These are phyloP conservation scores for Betula pendula DNA, from an alignment of 306 rosid species.

Conservation along the genomic window DNA sequence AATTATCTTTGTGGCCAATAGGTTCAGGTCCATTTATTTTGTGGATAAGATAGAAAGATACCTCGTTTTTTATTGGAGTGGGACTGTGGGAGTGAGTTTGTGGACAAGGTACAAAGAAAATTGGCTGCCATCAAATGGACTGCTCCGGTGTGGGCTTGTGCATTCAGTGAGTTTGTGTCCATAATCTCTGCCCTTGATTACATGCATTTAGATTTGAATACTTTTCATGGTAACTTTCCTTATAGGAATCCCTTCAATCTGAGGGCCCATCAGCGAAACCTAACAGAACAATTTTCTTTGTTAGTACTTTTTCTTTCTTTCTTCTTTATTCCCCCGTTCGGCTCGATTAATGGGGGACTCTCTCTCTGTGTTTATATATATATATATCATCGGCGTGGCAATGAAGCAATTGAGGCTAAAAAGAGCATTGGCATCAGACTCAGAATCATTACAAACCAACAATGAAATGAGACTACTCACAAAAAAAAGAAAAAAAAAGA, in stretches of 20 bases:
- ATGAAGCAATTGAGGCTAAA: background rate
- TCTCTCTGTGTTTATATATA: no score
- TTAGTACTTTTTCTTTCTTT: no score
- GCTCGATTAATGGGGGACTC: background rate
- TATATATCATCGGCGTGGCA: background rate
- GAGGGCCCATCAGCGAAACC: background rate
- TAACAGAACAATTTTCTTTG: background rate
- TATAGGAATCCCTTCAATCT: background rate
- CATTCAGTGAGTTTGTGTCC: background rate
- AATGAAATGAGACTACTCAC: background rate
- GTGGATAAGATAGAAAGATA: slow-evolving; percentile 70
- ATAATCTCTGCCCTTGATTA: slow-evolving; percentile 1
- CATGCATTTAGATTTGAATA: background rate
- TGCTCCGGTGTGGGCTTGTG: slow-evolving; percentile 26
- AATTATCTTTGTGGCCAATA: slow-evolving; percentile 12
- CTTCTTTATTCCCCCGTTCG: background rate
- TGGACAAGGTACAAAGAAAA: slow-evolving; percentile 29
- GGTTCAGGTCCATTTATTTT: slow-evolving; percentile 19
- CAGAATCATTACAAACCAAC: background rate
- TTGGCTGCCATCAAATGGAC: slow-evolving; percentile 4
- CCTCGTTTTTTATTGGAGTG: slow-evolving; percentile 25
- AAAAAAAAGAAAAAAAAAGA: no score
- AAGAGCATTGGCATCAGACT: background rate
- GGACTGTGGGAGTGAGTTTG: slow-evolving; percentile 24
- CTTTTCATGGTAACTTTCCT: background rate